A percentile compares a stretch with the other conserved stretches of the same genome.
phyloP scores from a whole-genome alignment of 2,329 filamentous ascomycete species.

The Ascosphaera apis region DNA sequence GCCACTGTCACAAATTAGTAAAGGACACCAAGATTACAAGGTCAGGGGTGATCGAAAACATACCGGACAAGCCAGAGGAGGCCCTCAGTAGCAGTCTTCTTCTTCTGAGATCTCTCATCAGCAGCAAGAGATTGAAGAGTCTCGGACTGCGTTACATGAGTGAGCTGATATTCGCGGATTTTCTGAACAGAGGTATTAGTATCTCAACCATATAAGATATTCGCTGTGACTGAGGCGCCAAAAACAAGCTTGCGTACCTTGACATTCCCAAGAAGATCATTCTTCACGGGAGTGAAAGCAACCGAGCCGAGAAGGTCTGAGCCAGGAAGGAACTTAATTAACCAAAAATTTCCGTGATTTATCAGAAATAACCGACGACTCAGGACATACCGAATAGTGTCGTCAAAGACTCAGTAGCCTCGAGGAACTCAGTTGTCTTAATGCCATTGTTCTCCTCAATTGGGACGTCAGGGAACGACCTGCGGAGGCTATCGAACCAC shows the following conservation, averaged over 20 bases:
- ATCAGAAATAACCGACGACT: conserved; percentile 4
- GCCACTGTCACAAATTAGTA: conserved; percentile 31
- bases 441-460: conserved; percentile 54
- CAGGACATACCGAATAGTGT: conserved; percentile 52
- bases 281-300: conserved; percentile 79
- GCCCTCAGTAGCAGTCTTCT: conserved; percentile 72
- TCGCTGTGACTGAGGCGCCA: conserved; percentile 2
- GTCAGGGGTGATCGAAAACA: conserved; percentile 8
- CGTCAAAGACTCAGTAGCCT: conserved; percentile 68
- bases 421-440: conserved; percentile 66
- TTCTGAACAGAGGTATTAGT: conserved; percentile 34
- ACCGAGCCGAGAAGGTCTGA: conserved; percentile 38
- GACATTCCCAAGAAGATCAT: conserved; percentile 74
- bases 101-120: conserved; percentile 76
- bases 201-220: background rate
- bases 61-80: conserved; percentile 79
- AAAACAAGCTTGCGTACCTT: conserved; percentile 32
- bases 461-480: conserved; percentile 64
- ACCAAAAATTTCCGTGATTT: background rate
- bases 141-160: conserved; percentile 53
- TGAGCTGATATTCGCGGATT: conserved; percentile 61
- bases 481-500: conserved; percentile 67
- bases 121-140: conserved; percentile 66
- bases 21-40: background rate
- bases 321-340: background rate